Percentiles rank a stretch among this genome's conserved stretches.
phyloP scores from a whole-genome alignment of 352 stramenopile genomes.

The Phytophthora melonis region DNA sequence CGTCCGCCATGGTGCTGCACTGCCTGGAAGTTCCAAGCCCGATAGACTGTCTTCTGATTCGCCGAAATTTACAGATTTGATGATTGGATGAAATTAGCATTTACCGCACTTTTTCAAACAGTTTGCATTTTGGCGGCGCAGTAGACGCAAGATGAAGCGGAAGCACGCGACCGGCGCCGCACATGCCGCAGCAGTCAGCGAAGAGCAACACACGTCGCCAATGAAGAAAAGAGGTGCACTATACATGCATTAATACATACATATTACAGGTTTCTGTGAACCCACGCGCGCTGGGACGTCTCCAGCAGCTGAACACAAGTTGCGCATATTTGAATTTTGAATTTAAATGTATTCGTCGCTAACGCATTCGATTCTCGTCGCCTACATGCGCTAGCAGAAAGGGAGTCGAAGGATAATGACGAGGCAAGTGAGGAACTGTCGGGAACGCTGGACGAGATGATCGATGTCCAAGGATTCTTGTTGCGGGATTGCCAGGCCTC shows the following conservation, averaged over 20 bases:
- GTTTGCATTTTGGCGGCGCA: background rate
- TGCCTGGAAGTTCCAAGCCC: background rate
- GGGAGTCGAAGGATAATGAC: background rate
- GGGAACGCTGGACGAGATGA: slow-evolving; percentile 29
- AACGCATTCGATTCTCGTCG: background rate
- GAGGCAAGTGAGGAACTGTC: background rate
- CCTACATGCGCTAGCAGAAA: slow-evolving; percentile 10
- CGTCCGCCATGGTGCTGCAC: slow-evolving; percentile 64
- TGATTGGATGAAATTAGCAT: slow-evolving; percentile 22
- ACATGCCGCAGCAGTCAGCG: background rate
- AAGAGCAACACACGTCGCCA: slow-evolving; percentile 4
- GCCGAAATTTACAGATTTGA: background rate
- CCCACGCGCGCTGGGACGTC: background rate
- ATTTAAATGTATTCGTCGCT: background rate
- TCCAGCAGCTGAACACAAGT: background rate
- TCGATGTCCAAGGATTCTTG: slow-evolving; percentile 64
- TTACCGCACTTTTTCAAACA: slow-evolving; percentile 35
- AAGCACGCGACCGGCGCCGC: slow-evolving; percentile 37
- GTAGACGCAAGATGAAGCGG: slow-evolving; percentile 48
- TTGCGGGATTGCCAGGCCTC: slow-evolving; percentile 51
- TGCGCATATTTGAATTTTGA: background rate
- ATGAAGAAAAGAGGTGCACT: slow-evolving; percentile 33
- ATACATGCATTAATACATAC: background rate
- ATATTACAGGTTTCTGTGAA: background rate
- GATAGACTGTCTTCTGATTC: background rate